Evolutionary conservation across 2,329 filamentous ascomycete genomes (phyloP).

Genomic region (Cryoendolithus antarcticus): DNA sequence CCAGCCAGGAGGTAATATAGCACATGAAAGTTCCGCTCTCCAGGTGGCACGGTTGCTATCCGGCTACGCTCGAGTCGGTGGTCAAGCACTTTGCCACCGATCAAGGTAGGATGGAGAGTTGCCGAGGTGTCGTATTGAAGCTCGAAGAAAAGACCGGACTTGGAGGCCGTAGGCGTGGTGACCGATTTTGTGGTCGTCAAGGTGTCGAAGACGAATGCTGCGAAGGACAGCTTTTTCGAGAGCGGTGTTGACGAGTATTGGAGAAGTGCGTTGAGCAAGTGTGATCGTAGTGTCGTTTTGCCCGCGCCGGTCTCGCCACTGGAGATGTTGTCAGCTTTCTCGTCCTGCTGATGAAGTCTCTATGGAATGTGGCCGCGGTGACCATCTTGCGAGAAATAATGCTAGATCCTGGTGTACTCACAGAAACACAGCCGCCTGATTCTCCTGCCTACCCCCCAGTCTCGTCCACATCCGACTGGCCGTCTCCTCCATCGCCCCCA

Average conservation of each 20-base stretch:
- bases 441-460: conserved; percentile 78
- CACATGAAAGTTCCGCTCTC: conserved; percentile 91
- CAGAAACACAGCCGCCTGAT: conserved; percentile 87
- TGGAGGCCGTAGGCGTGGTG: conserved; percentile 89
- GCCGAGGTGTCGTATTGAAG: conserved; percentile 90
- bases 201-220: conserved; percentile 89
- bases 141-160: conserved; percentile 89
- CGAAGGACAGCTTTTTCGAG: conserved; percentile 84
- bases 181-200: conserved; percentile 95
- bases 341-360: neutral
- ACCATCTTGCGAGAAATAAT: too few relatives aligned
- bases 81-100: conserved; percentile 89
- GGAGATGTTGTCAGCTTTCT: conserved; percentile 1
- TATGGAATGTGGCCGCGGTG: too few relatives aligned
- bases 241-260: conserved; percentile 85
- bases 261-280: conserved; percentile 73
- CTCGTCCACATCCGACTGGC: conserved; percentile 76
- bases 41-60: conserved; percentile 82
- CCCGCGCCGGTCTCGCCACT: conserved; percentile 93
- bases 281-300: conserved; percentile 87
- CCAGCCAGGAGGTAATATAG: conserved; percentile 91
- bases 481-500: conserved; percentile 84
- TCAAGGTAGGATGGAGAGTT: conserved; percentile 69
- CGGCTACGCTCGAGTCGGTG: conserved; percentile 86
- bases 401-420: conserved; percentile 38